Base-by-base conservation (phyloP, 305 asterid species). In the Fraxinus paxiana region DNA sequence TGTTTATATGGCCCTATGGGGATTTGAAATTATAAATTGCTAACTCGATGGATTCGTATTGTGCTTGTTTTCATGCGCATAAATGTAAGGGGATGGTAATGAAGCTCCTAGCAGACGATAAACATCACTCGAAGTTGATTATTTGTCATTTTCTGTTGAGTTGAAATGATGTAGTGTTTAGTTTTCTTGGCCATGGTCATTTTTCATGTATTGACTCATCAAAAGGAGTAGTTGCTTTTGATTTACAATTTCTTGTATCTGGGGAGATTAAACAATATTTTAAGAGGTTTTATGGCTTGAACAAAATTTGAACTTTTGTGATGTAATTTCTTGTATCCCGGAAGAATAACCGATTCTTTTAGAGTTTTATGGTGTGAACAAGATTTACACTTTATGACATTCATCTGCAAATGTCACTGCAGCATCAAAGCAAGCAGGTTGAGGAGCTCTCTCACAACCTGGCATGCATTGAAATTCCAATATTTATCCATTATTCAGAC, bases 371-470 rank as follows among this genome's bases (percentile, higher is more conserved):
- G 71, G 31, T 26, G 6, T 63, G 71, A 24, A 63, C 34, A 63
- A 63, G 31, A 63, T 61, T 61, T 9, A 63, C 4, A 63, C 28
- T 8, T 22, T 61, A 63, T 76, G 81, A 65, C 86, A 69, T 86
- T 33, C 31, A 34, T 83, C 67, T 86, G 77, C 71, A 67, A 54
- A 82, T 86, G 82, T 86, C 84, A 59, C 84, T 88, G 89, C 89
- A 84, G 89, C 81, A 80, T 56, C 82, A 74, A 80, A 79, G 85
- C 83, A 82, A 82, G 86, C 88, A 88, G 86, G 87, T 84, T 79
- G 79, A 84, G 86, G 86, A 82, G 85, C 77, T 80, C 59, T 43
- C 84, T 78, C 65, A 61, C 82, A 76, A 73, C 83, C 79, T 82
- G 89, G 82, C 83, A 80, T 71, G 28, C 81, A 61, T 77, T 75